Conservation (phyloP, 495 filamentous ascomycete genomes). For the Polyplosphaeria fusca region DNA sequence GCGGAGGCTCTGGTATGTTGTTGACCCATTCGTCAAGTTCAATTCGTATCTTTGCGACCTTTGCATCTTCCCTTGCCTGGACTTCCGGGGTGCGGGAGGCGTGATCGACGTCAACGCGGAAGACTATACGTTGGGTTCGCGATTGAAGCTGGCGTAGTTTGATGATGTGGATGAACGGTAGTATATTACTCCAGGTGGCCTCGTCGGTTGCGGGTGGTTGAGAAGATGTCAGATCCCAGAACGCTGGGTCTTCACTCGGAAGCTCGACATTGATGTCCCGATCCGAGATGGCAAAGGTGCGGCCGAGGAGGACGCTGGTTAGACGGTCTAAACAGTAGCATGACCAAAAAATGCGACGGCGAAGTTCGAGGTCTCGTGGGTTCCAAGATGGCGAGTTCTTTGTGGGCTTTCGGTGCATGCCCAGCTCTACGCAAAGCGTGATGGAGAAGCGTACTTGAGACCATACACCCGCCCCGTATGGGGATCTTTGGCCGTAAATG, state of each 20-base stretch:
- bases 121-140: conserved; percentile 15
- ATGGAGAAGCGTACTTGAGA: conserved; percentile 23
- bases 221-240: conserved; percentile 17
- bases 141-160: conserved; percentile 24
- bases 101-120: conserved; percentile 17
- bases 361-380: conserved; percentile 17
- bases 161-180: conserved; percentile 21
- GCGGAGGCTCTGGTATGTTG: conserved; percentile 9
- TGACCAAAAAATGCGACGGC: conserved; percentile 21
- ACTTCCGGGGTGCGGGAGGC: conserved; percentile 2
- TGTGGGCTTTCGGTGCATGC: conserved; percentile 20
- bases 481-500: conserved; percentile 18
- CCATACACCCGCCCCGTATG: conserved; percentile 23
- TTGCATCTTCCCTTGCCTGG: conserved; percentile 4
- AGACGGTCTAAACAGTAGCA: conserved; percentile 24
- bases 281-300: conserved; percentile 23
- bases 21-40: conserved; percentile 20
- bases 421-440: conserved; percentile 21
- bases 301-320: conserved; percentile 14
- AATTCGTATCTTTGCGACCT: conserved; percentile 9
- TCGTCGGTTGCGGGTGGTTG: background rate
- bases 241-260: conserved; percentile 8
- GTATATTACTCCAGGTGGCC: conserved; percentile 14
- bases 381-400: conserved; percentile 4
- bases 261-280: conserved; percentile 25